phyloP scores from a whole-genome alignment of 139 green algal species.

The Haematococcus lacustris region DNA sequence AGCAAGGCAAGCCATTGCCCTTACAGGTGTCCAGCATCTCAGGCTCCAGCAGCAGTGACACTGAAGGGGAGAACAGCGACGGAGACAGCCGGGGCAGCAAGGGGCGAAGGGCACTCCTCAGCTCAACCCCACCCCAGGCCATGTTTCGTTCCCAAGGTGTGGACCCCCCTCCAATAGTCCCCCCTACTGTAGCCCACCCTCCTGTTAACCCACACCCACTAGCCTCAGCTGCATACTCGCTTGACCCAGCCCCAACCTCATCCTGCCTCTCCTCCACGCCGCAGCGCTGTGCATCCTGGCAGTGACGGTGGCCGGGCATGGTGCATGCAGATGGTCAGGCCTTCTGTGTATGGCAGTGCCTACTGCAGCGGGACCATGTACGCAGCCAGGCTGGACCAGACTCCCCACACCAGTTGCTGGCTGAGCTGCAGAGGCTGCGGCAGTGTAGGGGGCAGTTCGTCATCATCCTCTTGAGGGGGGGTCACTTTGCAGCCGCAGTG shows the following conservation, averaged over 20 bases:
- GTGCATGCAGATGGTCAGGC: constrained; percentile 29
- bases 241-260: background rate
- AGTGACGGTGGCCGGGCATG: background rate
- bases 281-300: background rate
- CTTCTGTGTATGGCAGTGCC: constrained; percentile 59
- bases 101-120: background rate
- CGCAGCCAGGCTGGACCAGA: constrained; percentile 8
- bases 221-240: background rate
- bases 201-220: no score
- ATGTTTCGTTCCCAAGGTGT: constrained; percentile 5
- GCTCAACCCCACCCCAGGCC: background rate
- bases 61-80: constrained; percentile 21
- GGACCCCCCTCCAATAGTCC: background rate
- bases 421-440: constrained; percentile 31
- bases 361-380: constrained; percentile 47
- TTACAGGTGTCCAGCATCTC: constrained; percentile 64
- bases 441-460: constrained; percentile 14
- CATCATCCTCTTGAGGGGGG: constrained; percentile 39
- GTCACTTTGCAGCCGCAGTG: constrained; percentile 72
- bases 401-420: constrained; percentile 14
- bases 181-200: background rate
- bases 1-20: background rate
- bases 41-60: constrained; percentile 31
- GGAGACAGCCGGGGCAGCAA: background rate
- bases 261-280: background rate